phyloP scores from a whole-genome alignment of 208 protist genomes.

The Leishmania arabica region DNA sequence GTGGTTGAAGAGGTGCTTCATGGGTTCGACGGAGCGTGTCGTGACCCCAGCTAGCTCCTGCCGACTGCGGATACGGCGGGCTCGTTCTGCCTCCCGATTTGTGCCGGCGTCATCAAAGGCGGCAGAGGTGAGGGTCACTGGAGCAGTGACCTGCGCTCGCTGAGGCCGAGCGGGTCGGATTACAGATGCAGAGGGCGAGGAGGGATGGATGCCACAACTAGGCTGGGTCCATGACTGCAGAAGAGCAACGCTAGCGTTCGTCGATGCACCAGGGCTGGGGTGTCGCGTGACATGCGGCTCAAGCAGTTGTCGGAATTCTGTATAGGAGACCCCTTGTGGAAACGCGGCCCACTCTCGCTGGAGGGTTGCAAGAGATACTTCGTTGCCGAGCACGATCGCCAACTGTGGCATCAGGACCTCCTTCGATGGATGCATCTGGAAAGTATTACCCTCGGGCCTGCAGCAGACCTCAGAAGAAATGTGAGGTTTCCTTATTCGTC shows the following conservation, averaged over 20 bases:
- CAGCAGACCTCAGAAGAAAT: neutral
- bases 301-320: slow-evolving; percentile 25
- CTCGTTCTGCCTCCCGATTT: slow-evolving; percentile 27
- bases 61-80: slow-evolving; percentile 17
- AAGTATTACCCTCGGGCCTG: neutral
- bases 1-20: slow-evolving; percentile 56
- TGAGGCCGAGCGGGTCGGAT: neutral
- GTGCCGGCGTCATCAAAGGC: neutral
- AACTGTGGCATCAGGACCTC: slow-evolving; percentile 9
- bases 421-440: slow-evolving; percentile 12
- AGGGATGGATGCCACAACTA: neutral
- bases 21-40: slow-evolving; percentile 16
- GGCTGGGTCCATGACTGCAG: neutral
- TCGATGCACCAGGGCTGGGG: too few species aligned
- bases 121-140: neutral
- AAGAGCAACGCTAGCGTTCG: neutral
- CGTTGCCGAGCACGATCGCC: slow-evolving; percentile 23
- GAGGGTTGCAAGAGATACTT: slow-evolving; percentile 6
- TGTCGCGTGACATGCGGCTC: neutral
- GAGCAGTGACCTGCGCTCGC: neutral
- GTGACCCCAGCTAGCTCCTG: slow-evolving; percentile 26
- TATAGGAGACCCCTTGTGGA: slow-evolving; percentile 21
- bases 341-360: slow-evolving; percentile 18
- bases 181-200: neutral
- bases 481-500: neutral